These are phyloP conservation scores for Naganishia kalamii DNA, from an alignment of 768 basidiomycete species.

Conservation along the genomic window DNA sequence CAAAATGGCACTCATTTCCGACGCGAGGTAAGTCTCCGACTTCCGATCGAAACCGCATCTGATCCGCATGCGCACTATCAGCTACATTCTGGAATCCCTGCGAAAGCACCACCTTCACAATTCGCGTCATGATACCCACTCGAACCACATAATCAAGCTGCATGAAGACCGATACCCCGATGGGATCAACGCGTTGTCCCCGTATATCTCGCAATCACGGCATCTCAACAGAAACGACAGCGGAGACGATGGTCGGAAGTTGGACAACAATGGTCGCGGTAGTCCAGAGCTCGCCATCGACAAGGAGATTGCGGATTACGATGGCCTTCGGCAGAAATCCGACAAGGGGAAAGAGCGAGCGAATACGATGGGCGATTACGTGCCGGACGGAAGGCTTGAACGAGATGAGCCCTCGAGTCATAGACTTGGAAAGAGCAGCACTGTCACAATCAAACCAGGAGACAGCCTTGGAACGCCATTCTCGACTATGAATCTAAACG, in stretches of 20 bases:
- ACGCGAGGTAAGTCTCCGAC: neutral
- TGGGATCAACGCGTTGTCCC: neutral
- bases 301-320: slow-evolving; percentile 1
- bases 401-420: neutral
- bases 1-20: slow-evolving; percentile 13
- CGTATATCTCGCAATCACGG: neutral
- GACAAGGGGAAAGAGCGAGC: neutral
- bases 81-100: slow-evolving; percentile 8
- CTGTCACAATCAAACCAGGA: neutral
- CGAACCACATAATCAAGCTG: neutral
- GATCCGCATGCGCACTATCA: neutral
- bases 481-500: neutral
- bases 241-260: neutral
- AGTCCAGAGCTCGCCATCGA: slow-evolving; percentile 9
- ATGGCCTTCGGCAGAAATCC: neutral
- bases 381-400: neutral
- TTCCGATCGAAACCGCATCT: no score
- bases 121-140: neutral
- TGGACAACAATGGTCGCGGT: neutral
- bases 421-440: slow-evolving; percentile 4
- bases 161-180: neutral
- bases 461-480: slow-evolving; percentile 5
- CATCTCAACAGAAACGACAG: neutral
- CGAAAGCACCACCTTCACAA: slow-evolving; percentile 1
- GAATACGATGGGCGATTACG: neutral